Evolutionary conservation across 2,329 filamentous ascomycete species (phyloP).

Genomic region (Fusarium sp.): DNA sequence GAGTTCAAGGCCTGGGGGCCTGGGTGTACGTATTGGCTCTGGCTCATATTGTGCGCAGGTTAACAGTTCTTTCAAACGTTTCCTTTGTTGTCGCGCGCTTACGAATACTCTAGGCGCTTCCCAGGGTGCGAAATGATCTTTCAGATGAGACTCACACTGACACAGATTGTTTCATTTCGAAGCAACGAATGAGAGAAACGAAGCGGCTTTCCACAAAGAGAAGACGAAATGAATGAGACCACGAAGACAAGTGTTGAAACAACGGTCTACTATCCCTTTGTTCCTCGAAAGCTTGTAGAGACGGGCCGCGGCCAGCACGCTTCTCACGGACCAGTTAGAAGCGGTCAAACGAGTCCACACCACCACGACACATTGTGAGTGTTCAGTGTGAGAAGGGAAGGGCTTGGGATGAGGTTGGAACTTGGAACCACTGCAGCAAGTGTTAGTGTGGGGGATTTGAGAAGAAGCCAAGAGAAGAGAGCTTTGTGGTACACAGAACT

Average conservation of each 20-base stretch:
- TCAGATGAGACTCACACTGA: conserved; percentile 19
- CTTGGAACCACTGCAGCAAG: conserved; percentile 27
- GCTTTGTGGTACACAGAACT: conserved; percentile 25
- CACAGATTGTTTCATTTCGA: conserved; percentile 32
- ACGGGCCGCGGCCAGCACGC: conserved; percentile 32
- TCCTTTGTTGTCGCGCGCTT: conserved; percentile 32
- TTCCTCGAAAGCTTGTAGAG: conserved; percentile 33
- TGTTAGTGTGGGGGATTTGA: conserved; percentile 5
- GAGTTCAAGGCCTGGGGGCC: background rate
- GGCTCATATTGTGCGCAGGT: conserved; percentile 29
- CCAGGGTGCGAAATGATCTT: conserved; percentile 1
- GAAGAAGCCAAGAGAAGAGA: conserved; percentile 5
- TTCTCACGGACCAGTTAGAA: conserved; percentile 38
- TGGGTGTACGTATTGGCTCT: no score
- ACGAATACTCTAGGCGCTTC: background rate
- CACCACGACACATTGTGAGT: conserved; percentile 15
- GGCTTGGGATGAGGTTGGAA: conserved; percentile 1
- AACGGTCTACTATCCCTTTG: conserved; percentile 38
- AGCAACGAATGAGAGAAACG: conserved; percentile 17
- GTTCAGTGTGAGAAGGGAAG: background rate
- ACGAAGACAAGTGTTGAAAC: conserved; percentile 43
- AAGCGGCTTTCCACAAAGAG: conserved; percentile 8
- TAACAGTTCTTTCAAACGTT: background rate
- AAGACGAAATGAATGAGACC: conserved; percentile 29
- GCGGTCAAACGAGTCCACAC: conserved; percentile 36